Percentiles rank a stretch among this genome's conserved stretches.
These are phyloP conservation scores for Hypoxylon rubiginosum DNA, from an alignment of 2,329 filamentous ascomycete genomes.

Conservation along the genomic window DNA sequence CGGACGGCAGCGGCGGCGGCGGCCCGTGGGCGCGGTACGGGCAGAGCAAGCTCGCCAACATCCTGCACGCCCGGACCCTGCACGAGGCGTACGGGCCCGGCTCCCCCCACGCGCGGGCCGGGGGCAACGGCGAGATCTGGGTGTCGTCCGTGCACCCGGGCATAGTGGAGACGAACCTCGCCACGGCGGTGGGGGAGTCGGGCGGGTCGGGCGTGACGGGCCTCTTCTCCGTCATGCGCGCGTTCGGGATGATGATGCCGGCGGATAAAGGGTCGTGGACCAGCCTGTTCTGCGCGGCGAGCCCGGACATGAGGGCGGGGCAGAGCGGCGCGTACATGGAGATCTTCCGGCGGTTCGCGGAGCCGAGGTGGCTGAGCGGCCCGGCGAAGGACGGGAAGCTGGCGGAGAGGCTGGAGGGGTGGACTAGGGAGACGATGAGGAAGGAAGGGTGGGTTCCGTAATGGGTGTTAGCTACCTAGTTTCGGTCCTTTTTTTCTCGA, in stretches of 20 bases:
- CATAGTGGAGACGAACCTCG: conserved; percentile 53
- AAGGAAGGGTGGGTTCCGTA: conserved; percentile 48
- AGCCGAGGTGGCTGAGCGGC: conserved; percentile 52
- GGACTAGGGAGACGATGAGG: conserved; percentile 52
- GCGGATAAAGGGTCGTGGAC: conserved; percentile 55
- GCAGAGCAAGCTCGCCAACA: conserved; percentile 62
- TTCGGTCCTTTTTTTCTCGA: not conserved
- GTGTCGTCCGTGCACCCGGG: conserved; percentile 57
- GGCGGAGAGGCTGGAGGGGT: conserved; percentile 53
- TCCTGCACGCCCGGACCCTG: conserved; percentile 57
- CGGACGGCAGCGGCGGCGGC: too few relatives aligned
- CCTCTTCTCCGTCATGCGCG: conserved; percentile 29
- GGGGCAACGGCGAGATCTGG: conserved; percentile 57
- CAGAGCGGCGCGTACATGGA: conserved; percentile 55
- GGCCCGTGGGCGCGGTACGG: conserved; percentile 55
- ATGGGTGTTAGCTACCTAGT: not conserved
- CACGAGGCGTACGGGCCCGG: conserved; percentile 53
- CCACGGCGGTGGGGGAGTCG: conserved; percentile 27
- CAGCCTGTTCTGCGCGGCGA: conserved; percentile 55
- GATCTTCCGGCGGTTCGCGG: conserved; percentile 48
- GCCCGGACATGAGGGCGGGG: conserved; percentile 54
- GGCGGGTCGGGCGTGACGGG: conserved; percentile 18
- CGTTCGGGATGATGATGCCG: conserved; percentile 44
- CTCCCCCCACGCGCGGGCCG: conserved; percentile 45
- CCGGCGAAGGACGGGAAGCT: conserved; percentile 53